Conservation (phyloP, 345 rosid genomes). For the Camelina hispida region DNA sequence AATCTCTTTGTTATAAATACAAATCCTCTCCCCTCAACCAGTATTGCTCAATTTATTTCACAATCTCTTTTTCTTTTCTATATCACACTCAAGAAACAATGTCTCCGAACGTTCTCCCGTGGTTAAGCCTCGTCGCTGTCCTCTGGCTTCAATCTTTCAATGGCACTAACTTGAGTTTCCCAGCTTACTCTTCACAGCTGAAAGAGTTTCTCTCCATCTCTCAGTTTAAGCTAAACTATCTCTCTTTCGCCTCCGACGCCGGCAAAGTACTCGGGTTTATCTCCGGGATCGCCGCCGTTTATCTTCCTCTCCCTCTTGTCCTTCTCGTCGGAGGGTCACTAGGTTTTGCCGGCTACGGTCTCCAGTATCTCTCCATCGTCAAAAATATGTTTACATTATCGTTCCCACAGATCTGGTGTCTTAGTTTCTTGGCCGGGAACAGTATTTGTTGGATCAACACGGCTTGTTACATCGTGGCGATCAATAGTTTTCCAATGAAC, state of each 20-base stretch:
- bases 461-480: slow-evolving; percentile 63
- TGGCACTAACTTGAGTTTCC: slow-evolving; percentile 85
- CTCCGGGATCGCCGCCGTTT: slow-evolving; percentile 77
- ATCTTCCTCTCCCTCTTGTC: slow-evolving; percentile 76
- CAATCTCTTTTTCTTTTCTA: not conserved
- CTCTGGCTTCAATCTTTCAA: slow-evolving; percentile 83
- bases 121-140: slow-evolving; percentile 78
- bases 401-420: slow-evolving; percentile 57
- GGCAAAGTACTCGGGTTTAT: slow-evolving; percentile 88
- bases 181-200: slow-evolving; percentile 89
- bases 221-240: slow-evolving; percentile 78
- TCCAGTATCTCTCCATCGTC: slow-evolving; percentile 71
- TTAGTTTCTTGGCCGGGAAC: slow-evolving; percentile 80
- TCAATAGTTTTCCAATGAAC: slow-evolving; percentile 56
- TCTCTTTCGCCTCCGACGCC: slow-evolving; percentile 92
- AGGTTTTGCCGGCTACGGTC: slow-evolving; percentile 75
- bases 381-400: slow-evolving; percentile 52
- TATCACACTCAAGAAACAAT: slow-evolving; percentile 34
- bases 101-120: slow-evolving; percentile 54
- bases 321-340: slow-evolving; percentile 71
- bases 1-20: slow-evolving; percentile 13
- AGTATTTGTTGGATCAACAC: slow-evolving; percentile 99
- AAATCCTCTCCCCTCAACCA: not conserved
- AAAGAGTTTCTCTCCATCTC: slow-evolving; percentile 73
- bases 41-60: not conserved